A percentile compares a stretch with the other conserved stretches of the same genome.
Conservation (phyloP, 306 rosid genomes). For the Quercus alba region DNA sequence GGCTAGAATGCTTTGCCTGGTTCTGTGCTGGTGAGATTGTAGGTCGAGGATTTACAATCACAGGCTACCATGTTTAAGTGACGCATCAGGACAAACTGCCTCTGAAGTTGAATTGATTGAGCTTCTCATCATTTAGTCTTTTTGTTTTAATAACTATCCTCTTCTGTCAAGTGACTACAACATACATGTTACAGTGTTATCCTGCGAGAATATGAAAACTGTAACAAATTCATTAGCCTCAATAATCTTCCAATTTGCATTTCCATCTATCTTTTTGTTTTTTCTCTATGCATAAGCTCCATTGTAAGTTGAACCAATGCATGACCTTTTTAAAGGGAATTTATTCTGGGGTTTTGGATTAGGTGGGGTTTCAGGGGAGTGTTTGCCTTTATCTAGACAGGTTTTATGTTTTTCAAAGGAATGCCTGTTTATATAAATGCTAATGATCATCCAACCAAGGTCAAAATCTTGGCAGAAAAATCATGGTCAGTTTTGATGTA, state of each 20-base stretch:
- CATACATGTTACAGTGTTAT: neutral
- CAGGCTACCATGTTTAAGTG: slow-evolving; percentile 26
- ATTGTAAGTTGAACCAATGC: neutral
- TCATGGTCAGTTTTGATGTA: neutral
- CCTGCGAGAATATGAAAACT: neutral
- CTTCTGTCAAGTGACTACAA: neutral
- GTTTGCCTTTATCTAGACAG: neutral
- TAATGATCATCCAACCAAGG: neutral
- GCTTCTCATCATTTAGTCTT: slow-evolving; percentile 10
- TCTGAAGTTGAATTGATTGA: neutral
- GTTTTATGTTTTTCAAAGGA: too few relatives aligned
- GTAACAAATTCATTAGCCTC: neutral
- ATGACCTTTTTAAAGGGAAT: neutral
- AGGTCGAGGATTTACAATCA: slow-evolving; percentile 36
- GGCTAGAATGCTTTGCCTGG: slow-evolving; percentile 31
- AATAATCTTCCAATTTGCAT: neutral
- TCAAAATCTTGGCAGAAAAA: neutral
- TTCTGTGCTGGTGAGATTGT: slow-evolving; percentile 36
- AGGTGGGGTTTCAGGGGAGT: neutral
- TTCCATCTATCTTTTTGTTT: neutral
- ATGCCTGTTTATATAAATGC: too few relatives aligned
- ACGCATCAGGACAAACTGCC: neutral
- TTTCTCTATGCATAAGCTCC: neutral
- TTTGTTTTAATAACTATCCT: neutral
- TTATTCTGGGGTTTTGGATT: neutral